Conservation (phyloP, 805 yeast species). For the Komagataella mondaviorum region DNA sequence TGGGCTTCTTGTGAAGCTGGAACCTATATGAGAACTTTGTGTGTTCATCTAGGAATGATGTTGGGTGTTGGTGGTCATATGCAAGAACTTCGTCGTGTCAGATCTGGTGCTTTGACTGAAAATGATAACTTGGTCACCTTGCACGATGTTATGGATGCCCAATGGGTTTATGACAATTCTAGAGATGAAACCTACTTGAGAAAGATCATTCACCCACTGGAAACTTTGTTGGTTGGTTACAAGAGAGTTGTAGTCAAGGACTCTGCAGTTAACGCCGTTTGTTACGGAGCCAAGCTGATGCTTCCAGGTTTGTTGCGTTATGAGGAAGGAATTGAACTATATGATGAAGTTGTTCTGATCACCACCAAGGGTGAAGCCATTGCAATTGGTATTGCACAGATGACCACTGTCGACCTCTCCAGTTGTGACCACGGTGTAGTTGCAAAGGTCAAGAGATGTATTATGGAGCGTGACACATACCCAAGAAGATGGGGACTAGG, state of each 20-base stretch:
- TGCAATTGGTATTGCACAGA: slow-evolving; percentile 96
- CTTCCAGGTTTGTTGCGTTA: slow-evolving; percentile 96
- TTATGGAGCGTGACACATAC: slow-evolving; percentile 98
- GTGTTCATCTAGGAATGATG: slow-evolving; percentile 98
- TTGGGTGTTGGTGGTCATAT: slow-evolving; percentile 98
- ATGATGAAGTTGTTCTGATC: slow-evolving; percentile 95
- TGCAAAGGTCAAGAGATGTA: slow-evolving; percentile 97
- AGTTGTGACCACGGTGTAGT: slow-evolving; percentile 97
- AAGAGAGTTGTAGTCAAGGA: slow-evolving; percentile 88
- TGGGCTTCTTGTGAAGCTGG: slow-evolving; percentile 99
- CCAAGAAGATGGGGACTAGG: slow-evolving; percentile 99
- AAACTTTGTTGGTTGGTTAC: slow-evolving; percentile 85
- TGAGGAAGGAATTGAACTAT: slow-evolving; percentile 93
- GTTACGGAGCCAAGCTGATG: slow-evolving; percentile 98
- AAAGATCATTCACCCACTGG: slow-evolving; percentile 89
- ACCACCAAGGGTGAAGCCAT: slow-evolving; percentile 99
- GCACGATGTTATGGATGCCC: slow-evolving; percentile 97
- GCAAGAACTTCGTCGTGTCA: slow-evolving; percentile 99
- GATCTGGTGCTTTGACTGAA: slow-evolving; percentile 93
- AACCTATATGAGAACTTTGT: slow-evolving; percentile 97
- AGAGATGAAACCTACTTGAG: slow-evolving; percentile 94
- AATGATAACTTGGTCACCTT: slow-evolving; percentile 85
- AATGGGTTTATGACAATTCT: slow-evolving; percentile 94
- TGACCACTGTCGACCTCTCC: slow-evolving; percentile 95
- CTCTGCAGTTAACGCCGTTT: slow-evolving; percentile 94